These are phyloP conservation scores for Thermothelomyces thermophilus DNA, from an alignment of 2,329 filamentous ascomycete genomes.

Conservation along the genomic window DNA sequence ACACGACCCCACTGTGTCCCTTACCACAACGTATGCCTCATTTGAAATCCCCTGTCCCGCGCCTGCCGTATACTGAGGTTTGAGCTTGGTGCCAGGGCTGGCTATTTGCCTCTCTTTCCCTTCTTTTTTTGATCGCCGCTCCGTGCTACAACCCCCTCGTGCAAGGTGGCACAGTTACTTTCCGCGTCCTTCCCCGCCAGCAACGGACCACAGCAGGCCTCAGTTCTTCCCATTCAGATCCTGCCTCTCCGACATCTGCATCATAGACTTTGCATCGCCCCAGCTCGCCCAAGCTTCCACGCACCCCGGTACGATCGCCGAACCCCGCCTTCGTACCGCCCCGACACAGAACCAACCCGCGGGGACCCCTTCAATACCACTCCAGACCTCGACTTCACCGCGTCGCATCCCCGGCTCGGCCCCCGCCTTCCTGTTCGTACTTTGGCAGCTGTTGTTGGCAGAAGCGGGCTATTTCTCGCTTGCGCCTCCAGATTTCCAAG, in stretches of 20 bases:
- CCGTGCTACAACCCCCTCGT: slow-evolving; percentile 3
- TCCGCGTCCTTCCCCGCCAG: slow-evolving; percentile 9
- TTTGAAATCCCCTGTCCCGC: slow-evolving; percentile 9
- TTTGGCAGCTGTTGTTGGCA: slow-evolving; percentile 19
- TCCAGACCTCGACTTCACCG: slow-evolving; percentile 1
- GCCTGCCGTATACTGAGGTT: slow-evolving; percentile 10
- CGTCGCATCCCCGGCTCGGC: slow-evolving; percentile 13
- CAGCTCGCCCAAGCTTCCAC: slow-evolving; percentile 12
- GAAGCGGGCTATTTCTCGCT: slow-evolving; percentile 26
- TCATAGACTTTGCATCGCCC: slow-evolving; percentile 12
- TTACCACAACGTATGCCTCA: not conserved
- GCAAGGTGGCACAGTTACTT: slow-evolving; percentile 17
- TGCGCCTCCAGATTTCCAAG: slow-evolving; percentile 41
- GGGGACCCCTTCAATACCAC: slow-evolving; percentile 1
- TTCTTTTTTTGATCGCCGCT: slow-evolving; percentile 11
- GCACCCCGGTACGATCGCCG: slow-evolving; percentile 10
- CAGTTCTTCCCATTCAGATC: not conserved
- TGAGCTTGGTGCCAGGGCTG: slow-evolving; percentile 8
- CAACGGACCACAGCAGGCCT: slow-evolving; percentile 2
- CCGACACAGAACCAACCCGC: slow-evolving; percentile 9
- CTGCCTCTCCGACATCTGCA: slow-evolving; percentile 6
- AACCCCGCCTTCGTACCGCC: slow-evolving; percentile 19
- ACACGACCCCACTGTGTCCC: slow-evolving; percentile 6
- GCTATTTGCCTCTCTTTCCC: slow-evolving; percentile 9
- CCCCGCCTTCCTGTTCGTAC: slow-evolving; percentile 9